Conservation (phyloP, 345 rosid genomes). For the Brassica rapa region DNA sequence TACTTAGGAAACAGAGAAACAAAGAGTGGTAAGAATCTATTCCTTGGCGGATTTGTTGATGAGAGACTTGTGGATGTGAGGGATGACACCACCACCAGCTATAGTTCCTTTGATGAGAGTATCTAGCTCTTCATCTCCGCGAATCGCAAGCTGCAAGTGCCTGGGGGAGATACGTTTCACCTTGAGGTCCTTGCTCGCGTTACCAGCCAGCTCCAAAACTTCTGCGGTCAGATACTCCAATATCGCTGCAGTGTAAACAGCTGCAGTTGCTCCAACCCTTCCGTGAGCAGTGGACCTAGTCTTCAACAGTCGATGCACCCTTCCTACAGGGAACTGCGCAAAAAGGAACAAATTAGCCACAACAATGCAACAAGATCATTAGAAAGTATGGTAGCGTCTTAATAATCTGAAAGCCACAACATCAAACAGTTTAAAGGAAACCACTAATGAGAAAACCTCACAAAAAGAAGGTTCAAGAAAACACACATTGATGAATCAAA, state of each 20-base stretch:
- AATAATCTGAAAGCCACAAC: neutral
- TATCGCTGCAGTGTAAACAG: constrained; percentile 68
- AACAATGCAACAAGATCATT: neutral
- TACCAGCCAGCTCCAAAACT: constrained; percentile 70
- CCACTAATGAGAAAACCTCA: neutral
- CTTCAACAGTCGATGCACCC: constrained; percentile 66
- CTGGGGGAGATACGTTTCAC: constrained; percentile 71
- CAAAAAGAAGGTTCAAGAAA: neutral
- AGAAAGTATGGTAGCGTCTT: neutral
- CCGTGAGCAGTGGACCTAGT: constrained; percentile 63
- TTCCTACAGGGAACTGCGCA: constrained; percentile 65
- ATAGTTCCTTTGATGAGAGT: neutral
- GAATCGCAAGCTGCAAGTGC: constrained; percentile 31
- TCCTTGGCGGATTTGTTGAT: neutral
- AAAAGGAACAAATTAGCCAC: neutral
- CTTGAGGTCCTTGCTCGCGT: constrained; percentile 74
- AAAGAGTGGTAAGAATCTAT: too few species aligned
- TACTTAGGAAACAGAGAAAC: too few species aligned
- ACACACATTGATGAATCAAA: neutral
- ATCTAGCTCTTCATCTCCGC: neutral
- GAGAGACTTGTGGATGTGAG: neutral
- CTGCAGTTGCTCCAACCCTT: constrained; percentile 78
- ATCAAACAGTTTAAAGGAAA: neutral
- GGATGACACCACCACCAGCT: neutral
- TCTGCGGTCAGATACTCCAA: constrained; percentile 70